These are phyloP conservation scores for Yamagishiella unicocca DNA, from an alignment of 139 green algal species.

Conservation along the genomic window DNA sequence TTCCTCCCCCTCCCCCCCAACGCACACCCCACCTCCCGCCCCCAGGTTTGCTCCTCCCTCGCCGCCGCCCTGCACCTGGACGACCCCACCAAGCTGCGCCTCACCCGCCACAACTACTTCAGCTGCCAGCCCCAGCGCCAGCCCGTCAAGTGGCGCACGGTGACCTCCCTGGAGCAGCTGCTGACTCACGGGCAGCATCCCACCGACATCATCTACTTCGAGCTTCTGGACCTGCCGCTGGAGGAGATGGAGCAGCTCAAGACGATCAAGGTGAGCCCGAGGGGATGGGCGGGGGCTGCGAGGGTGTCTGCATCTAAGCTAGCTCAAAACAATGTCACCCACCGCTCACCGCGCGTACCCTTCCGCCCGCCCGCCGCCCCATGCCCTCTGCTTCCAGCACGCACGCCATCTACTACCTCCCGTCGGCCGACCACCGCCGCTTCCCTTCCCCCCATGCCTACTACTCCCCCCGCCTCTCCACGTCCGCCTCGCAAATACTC, in stretches of 20 bases:
- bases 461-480: no score
- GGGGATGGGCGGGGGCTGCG: no score
- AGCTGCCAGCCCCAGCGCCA: conserved; percentile 63
- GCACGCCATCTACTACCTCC: no score
- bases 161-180: conserved; percentile 36
- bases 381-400: no score
- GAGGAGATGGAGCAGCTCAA: conserved; percentile 83
- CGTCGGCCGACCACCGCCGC: no score
- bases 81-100: conserved; percentile 57
- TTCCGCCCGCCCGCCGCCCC: no score
- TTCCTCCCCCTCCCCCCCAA: no score
- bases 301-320: no score
- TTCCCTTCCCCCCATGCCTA: no score
- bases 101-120: conserved; percentile 91
- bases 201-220: conserved; percentile 91
- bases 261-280: conserved; percentile 60
- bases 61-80: conserved; percentile 47
- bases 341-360: no score
- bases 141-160: conserved; percentile 69
- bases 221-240: conserved; percentile 96
- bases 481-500: no score
- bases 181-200: conserved; percentile 40
- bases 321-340: no score
- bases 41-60: background rate
- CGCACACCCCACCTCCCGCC: background rate